Conservation (phyloP, 768 basidiomycete species). For the Melanogaster broomeanus region DNA sequence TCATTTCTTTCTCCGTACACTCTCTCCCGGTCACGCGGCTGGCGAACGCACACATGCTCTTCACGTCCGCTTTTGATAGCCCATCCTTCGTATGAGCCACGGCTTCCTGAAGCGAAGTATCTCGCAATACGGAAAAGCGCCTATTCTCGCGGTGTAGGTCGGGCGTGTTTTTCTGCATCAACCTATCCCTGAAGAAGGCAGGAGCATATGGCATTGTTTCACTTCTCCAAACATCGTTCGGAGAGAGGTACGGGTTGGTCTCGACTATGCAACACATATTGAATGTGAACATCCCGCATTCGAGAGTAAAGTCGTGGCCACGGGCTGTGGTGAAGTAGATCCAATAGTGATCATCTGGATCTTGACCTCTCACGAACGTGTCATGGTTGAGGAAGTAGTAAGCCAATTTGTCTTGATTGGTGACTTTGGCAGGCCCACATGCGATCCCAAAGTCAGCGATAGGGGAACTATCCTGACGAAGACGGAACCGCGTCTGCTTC, state of each 20-base stretch:
- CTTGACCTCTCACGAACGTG: slow-evolving; percentile 35
- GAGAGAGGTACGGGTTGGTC: slow-evolving; percentile 13
- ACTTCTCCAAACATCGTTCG: slow-evolving; percentile 5
- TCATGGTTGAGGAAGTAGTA: slow-evolving; percentile 28
- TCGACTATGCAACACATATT: slow-evolving; percentile 36
- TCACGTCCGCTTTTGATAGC: neutral
- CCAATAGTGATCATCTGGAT: slow-evolving; percentile 51
- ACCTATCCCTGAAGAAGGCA: slow-evolving; percentile 11
- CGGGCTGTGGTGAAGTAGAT: slow-evolving; percentile 46
- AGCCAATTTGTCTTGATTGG: slow-evolving; percentile 36
- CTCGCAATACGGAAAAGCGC: slow-evolving; percentile 1
- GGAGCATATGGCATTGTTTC: slow-evolving; percentile 5
- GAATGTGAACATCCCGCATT: slow-evolving; percentile 45
- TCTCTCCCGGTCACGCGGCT: neutral
- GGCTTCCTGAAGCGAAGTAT: neutral
- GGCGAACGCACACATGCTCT: neutral
- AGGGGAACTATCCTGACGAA: slow-evolving; percentile 39
- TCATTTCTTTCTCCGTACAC: neutral
- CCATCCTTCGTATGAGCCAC: slow-evolving; percentile 1
- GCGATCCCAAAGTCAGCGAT: slow-evolving; percentile 49
- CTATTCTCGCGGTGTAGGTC: neutral
- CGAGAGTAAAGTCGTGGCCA: slow-evolving; percentile 43
- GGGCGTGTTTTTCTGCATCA: neutral
- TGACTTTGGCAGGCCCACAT: slow-evolving; percentile 36
- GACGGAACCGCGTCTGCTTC: slow-evolving; percentile 31